These are phyloP conservation scores for Bruguiera gymnorhiza DNA, from an alignment of 345 rosid genomes.

Conservation along the genomic window DNA sequence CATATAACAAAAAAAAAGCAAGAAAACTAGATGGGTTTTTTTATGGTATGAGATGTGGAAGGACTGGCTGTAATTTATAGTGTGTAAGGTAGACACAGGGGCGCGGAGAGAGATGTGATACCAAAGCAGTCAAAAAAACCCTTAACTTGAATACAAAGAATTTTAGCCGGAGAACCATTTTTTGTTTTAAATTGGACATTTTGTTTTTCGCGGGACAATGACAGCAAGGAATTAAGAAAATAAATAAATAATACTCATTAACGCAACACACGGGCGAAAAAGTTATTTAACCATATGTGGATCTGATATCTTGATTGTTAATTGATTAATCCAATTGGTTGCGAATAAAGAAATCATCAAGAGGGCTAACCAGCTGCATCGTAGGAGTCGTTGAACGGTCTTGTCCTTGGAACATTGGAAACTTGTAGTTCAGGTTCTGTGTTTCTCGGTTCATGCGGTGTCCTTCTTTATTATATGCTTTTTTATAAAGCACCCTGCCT, in stretches of 20 bases:
- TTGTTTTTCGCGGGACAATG: neutral
- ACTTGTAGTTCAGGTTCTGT: too few species aligned
- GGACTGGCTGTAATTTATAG: conserved; percentile 1
- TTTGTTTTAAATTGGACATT: neutral
- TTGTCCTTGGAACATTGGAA: too few species aligned
- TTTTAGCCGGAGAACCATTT: neutral
- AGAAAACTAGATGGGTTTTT: neutral
- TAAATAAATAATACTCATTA: neutral
- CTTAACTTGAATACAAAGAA: conserved; percentile 13
- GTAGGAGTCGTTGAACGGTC: neutral
- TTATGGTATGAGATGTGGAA: neutral
- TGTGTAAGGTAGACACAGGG: neutral
- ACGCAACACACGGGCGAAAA: neutral
- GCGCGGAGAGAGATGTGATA: conserved; percentile 6
- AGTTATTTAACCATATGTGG: too few species aligned
- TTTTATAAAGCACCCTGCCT: too few species aligned
- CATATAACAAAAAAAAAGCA: neutral
- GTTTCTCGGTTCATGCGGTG: too few species aligned
- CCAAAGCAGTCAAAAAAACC: neutral
- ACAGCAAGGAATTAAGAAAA: neutral
- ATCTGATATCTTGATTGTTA: neutral
- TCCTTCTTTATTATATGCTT: too few species aligned
- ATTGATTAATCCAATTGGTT: neutral
- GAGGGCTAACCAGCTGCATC: neutral
- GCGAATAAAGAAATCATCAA: neutral